These are phyloP conservation scores for Danielia reshetovae DNA, from an alignment of 805 yeast species.

Conservation along the genomic window DNA sequence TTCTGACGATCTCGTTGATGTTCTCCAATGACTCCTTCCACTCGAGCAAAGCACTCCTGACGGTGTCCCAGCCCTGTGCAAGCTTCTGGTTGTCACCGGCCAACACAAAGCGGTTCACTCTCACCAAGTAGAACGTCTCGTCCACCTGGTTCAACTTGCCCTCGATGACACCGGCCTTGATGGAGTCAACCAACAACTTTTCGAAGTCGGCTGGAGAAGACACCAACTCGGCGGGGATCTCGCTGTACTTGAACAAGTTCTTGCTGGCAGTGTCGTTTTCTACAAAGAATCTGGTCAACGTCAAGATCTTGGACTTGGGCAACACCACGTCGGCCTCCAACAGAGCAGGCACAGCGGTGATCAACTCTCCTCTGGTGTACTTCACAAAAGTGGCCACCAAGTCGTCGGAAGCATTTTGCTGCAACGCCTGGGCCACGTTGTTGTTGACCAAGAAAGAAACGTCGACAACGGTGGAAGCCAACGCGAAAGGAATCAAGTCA, in stretches of 20 bases:
- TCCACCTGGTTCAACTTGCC: constrained; percentile 44
- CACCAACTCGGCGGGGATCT: constrained; percentile 30
- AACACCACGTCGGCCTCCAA: constrained; percentile 26
- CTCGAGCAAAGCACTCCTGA: constrained; percentile 29
- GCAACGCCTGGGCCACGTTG: constrained; percentile 34
- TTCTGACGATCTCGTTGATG: constrained; percentile 38
- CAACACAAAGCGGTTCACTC: constrained; percentile 37
- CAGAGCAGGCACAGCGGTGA: constrained; percentile 18
- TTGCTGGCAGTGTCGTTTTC: constrained; percentile 20
- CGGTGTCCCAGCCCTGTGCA: constrained; percentile 33
- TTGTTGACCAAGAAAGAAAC: constrained; percentile 40
- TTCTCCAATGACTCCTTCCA: constrained; percentile 41
- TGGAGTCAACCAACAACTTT: constrained; percentile 36
- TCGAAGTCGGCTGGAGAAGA: constrained; percentile 33
- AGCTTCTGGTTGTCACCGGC: constrained; percentile 33
- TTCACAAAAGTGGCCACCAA: constrained; percentile 26
- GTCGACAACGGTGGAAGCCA: constrained; percentile 34
- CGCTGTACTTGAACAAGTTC: constrained; percentile 31
- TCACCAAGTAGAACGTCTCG: constrained; percentile 36
- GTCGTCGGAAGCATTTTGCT: constrained; percentile 22
- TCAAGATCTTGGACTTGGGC: constrained; percentile 37
- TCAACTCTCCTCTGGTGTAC: constrained; percentile 35
- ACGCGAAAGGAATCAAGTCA: constrained; percentile 33
- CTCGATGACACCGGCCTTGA: constrained; percentile 42
- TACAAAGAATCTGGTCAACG: constrained; percentile 37